Conservation (phyloP, 2,329 filamentous ascomycete genomes). For the Aspergillus ustus region DNA sequence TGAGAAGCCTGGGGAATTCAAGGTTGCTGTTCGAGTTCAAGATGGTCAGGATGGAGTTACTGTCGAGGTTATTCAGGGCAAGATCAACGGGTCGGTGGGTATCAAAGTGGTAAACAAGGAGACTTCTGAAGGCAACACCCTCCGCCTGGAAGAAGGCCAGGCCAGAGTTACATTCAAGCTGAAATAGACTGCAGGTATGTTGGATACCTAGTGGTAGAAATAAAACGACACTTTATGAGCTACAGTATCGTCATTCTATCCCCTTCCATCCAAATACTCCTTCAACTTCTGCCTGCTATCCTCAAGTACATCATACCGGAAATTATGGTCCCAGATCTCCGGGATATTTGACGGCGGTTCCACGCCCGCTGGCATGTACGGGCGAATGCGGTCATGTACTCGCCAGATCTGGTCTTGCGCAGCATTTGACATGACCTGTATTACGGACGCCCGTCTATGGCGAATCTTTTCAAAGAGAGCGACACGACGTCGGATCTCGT, state of each 20-base stretch:
- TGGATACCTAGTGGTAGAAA: neutral
- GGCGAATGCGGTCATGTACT: neutral
- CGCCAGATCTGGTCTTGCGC: conserved; percentile 2
- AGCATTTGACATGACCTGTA: conserved; percentile 7
- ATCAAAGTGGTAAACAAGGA: conserved; percentile 12
- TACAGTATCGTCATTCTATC: neutral
- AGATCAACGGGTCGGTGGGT: neutral
- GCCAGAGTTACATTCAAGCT: neutral
- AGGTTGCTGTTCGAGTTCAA: neutral
- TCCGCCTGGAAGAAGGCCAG: neutral
- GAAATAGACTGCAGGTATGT: conserved; percentile 1
- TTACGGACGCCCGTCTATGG: neutral
- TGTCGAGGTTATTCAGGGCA: conserved; percentile 6
- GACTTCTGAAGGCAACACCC: neutral
- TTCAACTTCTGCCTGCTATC: conserved; percentile 1
- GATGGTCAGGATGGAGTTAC: neutral
- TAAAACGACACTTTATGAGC: neutral
- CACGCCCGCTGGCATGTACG: conserved; percentile 7
- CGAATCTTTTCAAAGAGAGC: neutral
- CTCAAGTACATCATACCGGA: conserved; percentile 5
- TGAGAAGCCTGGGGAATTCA: conserved; percentile 5
- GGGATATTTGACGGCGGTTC: neutral
- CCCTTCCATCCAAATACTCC: neutral
- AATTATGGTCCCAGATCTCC: conserved; percentile 9
- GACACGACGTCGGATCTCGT: neutral